Percentiles rank a stretch among this genome's conserved stretches.
These are phyloP conservation scores for Phytomonas sp. DNA, from an alignment of 208 protist species.

Conservation along the genomic window DNA sequence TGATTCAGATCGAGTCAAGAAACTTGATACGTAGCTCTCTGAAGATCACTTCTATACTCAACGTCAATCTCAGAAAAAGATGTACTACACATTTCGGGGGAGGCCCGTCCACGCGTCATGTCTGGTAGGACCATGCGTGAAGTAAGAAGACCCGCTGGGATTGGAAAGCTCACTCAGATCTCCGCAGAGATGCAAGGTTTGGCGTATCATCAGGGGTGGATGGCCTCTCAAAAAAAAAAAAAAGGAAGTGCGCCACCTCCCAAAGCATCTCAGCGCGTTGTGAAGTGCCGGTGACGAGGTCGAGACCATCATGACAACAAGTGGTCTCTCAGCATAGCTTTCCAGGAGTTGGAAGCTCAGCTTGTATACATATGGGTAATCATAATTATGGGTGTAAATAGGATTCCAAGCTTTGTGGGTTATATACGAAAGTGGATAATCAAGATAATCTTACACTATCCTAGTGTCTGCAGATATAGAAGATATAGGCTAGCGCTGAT, in stretches of 20 bases:
- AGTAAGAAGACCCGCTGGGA: no score
- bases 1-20: background rate
- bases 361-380: constrained; percentile 52
- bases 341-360: constrained; percentile 44
- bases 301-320: constrained; percentile 33
- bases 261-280: constrained; percentile 21
- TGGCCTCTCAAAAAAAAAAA: constrained; percentile 35
- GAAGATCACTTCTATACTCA: background rate
- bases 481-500: background rate
- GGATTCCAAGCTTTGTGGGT: constrained; percentile 55
- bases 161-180: no score
- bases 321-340: constrained; percentile 61
- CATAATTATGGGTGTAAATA: constrained; percentile 44
- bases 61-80: background rate
- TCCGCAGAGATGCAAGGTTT: no score
- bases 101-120: no score
- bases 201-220: constrained; percentile 17
- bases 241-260: constrained; percentile 28
- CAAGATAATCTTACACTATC: constrained; percentile 35
- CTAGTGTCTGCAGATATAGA: constrained; percentile 16
- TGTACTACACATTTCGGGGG: background rate
- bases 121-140: no score
- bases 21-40: background rate
- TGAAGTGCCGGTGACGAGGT: constrained; percentile 37
- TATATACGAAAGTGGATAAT: constrained; percentile 56